phyloP scores from a whole-genome alignment of 257 asterid genomes.

The Cordia subcordata region DNA sequence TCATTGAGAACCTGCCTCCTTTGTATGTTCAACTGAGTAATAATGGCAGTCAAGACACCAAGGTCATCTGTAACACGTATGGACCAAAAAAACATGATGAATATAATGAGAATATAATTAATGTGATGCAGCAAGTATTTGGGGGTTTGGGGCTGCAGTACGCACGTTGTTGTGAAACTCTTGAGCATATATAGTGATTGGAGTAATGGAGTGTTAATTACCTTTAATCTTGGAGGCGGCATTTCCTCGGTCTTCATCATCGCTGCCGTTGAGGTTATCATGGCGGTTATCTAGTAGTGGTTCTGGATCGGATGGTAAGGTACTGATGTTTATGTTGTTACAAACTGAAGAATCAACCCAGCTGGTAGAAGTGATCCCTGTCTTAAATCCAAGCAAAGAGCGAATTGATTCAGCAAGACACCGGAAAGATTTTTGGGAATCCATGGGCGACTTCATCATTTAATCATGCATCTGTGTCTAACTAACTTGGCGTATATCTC shows the following conservation, averaged over 20 bases:
- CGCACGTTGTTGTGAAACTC: neutral
- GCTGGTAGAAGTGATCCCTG: conserved; percentile 1
- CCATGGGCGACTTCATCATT: conserved; percentile 1
- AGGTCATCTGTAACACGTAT: conserved; percentile 10
- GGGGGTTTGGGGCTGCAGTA: neutral
- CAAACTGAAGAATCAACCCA: conserved; percentile 17
- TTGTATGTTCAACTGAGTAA: conserved; percentile 7
- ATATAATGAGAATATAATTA: neutral
- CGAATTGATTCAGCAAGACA: conserved; percentile 13
- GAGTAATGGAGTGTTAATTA: neutral
- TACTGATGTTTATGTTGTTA: conserved; percentile 11
- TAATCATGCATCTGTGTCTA: neutral
- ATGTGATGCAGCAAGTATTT: neutral
- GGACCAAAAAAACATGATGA: neutral
- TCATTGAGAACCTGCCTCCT: conserved; percentile 13
- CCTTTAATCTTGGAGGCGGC: conserved; percentile 12
- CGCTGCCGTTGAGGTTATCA: neutral
- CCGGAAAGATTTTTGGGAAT: conserved; percentile 3
- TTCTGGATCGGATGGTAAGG: conserved; percentile 5
- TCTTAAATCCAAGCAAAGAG: conserved; percentile 12
- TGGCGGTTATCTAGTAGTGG: neutral
- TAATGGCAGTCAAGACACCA: neutral
- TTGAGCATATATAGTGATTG: too few species aligned
- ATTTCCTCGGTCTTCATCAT: neutral
- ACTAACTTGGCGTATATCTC: too few species aligned